Evolutionary conservation across 441 rosid genomes (phyloP), one percentile per base, ranked within the genome.

Genomic region (Populus trichocarpa): DNA sequence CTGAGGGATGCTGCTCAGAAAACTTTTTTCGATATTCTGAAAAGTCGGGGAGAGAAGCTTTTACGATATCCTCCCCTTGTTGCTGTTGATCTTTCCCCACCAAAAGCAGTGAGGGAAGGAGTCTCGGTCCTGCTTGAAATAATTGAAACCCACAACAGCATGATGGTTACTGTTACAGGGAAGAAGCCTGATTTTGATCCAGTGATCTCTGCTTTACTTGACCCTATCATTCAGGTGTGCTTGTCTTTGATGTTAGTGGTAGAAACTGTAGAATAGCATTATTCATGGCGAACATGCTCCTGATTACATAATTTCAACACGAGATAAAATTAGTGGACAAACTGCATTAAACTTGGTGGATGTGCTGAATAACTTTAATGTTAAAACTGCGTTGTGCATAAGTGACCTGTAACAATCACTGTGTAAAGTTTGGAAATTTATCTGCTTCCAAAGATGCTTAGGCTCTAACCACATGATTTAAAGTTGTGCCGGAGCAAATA

Each of bases 21-120:
- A 84, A 94, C 99, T 18, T 92, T 92, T 87, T 91, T 92, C 78
- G 97, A 90, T 84, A 92, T 94, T 77, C 89, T 96, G 83, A 96
- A 91, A 86, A 88, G 90, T 77, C 87, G 93, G 67, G 98, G 98
- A 71, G 98, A 96, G 85, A 96, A 91, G 87, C 95, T 96, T 82
- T 81, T 96, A 78, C 94, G 93, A 10, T 94, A 94, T 87, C 97
- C 98, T 83, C 98, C 99, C 33, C 98, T 94, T 73, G 95, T 96
- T 73, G 88, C 98, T 22, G 84, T 82, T 77, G 98, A 96, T 88
- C 98, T 96, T 64, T 91, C 98, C 76, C 98, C 99, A 1, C 98
- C 99, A 71, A 87, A 93, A 38, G 98, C 97, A 66, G 97, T 96
- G 77, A 88, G 92, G 83, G 99, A 94, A 83, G 99, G 97, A 84